A percentile compares a stretch with the other conserved stretches of the same genome.
phyloP scores from a whole-genome alignment of 2,329 filamentous ascomycete species.

The Ciborinia camelliae region DNA sequence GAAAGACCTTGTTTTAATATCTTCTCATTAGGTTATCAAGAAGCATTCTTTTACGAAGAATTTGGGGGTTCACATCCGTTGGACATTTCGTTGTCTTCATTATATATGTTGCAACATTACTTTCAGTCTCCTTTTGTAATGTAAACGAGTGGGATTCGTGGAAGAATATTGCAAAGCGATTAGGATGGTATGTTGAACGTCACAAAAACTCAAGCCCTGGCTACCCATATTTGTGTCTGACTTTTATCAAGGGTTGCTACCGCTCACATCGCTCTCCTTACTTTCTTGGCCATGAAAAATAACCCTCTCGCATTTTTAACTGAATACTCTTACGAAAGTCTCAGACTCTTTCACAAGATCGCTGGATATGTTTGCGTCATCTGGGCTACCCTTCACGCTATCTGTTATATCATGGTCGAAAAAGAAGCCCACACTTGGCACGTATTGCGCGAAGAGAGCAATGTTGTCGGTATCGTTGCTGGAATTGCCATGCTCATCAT shows the following conservation, averaged over 20 bases:
- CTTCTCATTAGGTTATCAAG: not conserved
- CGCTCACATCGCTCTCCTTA: slow-evolving; percentile 49
- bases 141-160: not conserved
- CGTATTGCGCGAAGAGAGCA: slow-evolving; percentile 27
- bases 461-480: slow-evolving; percentile 45
- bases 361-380: slow-evolving; percentile 50
- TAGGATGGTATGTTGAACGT: not conserved
- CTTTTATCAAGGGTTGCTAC: slow-evolving; percentile 43
- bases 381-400: slow-evolving; percentile 46
- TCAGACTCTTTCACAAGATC: slow-evolving; percentile 56
- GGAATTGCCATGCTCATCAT: slow-evolving; percentile 43
- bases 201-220: not conserved
- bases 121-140: not conserved
- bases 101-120: not conserved
- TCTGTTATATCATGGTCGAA: slow-evolving; percentile 22
- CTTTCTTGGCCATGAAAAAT: slow-evolving; percentile 56
- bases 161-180: not conserved
- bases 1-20: not conserved
- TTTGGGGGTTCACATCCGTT: not conserved
- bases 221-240: not conserved
- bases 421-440: slow-evolving; percentile 41
- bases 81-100: not conserved
- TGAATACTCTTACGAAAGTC: slow-evolving; percentile 54
- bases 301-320: slow-evolving; percentile 54
- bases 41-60: not conserved